Percentiles rank a stretch among this genome's conserved stretches.
These are phyloP conservation scores for Skeletonema tropicum DNA, from an alignment of 108 stramenopile species.

Conservation along the genomic window DNA sequence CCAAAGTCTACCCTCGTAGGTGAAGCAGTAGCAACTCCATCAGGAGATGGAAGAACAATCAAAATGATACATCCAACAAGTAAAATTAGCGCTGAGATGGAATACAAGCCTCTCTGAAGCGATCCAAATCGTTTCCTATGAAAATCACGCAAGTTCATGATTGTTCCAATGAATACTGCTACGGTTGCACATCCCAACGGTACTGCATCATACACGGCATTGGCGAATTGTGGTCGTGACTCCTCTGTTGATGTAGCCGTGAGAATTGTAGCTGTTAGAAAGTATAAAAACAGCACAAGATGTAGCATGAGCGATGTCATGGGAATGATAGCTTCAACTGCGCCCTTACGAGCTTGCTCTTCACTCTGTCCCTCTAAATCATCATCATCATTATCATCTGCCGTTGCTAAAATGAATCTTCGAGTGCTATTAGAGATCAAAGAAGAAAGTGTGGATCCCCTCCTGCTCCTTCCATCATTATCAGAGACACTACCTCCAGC, in stretches of 20 bases:
- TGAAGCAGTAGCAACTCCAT: conserved; percentile 13
- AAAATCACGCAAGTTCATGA: conserved; percentile 49
- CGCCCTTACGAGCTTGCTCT: conserved; percentile 19
- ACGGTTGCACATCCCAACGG: conserved; percentile 45
- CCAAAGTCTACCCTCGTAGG: conserved; percentile 39
- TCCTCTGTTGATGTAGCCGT: conserved; percentile 16
- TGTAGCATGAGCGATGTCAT: conserved; percentile 31
- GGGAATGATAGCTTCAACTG: conserved; percentile 28
- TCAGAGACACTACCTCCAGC: too few species aligned
- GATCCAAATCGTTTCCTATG: conserved; percentile 37
- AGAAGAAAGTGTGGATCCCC: neutral
- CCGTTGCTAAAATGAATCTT: neutral
- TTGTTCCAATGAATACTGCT: conserved; percentile 38
- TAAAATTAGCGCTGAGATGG: conserved; percentile 42
- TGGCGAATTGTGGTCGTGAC: conserved; percentile 21
- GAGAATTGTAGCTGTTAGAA: conserved; percentile 44
- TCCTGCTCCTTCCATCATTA: conserved; percentile 1
- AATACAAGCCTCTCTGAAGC: conserved; percentile 47
- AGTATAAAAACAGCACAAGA: conserved; percentile 28
- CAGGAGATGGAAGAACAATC: conserved; percentile 35
- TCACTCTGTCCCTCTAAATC: conserved; percentile 15
- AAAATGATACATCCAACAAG: conserved; percentile 53
- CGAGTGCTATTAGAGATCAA: neutral
- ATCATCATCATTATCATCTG: conserved; percentile 18
- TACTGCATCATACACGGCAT: conserved; percentile 47